Conservation (phyloP, 176 grass and related monocot genomes). For the Bromus sterilis region DNA sequence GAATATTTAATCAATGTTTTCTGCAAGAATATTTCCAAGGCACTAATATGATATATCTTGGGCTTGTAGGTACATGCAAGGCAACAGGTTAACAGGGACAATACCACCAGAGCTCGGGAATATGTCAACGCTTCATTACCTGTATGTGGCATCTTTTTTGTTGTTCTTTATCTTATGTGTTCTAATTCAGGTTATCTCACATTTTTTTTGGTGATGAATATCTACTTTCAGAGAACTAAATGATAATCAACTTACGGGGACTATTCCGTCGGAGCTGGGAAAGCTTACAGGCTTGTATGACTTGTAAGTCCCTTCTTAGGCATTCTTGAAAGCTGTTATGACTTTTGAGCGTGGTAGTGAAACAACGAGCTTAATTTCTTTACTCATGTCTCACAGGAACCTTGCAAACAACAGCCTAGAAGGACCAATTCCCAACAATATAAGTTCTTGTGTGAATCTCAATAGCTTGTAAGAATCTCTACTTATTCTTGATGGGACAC, state of each 20-base stretch:
- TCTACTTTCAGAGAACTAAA: conserved; percentile 72
- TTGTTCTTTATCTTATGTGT: not conserved
- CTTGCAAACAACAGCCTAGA: conserved; percentile 87
- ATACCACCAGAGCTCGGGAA: conserved; percentile 95
- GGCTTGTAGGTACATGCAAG: conserved; percentile 69
- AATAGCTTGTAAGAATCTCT: conserved; percentile 89
- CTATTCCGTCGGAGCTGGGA: conserved; percentile 86
- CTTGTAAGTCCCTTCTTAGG: conserved; percentile 42
- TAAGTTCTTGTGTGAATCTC: conserved; percentile 90
- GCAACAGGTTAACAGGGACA: conserved; percentile 57
- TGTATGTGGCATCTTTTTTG: conserved; percentile 35
- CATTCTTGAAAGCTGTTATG: not conserved
- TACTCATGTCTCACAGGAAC: conserved; percentile 43
- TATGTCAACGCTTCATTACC: conserved; percentile 93
- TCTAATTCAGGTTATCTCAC: not conserved
- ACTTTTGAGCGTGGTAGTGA: not conserved
- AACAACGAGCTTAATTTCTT: not conserved
- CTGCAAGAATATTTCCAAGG: not conserved
- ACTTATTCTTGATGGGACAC: not conserved
- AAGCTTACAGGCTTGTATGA: conserved; percentile 87
- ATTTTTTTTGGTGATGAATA: conserved; percentile 6
- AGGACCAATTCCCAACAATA: conserved; percentile 83
- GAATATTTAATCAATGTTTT: not conserved
- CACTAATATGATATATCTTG: not conserved
- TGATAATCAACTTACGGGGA: conserved; percentile 78